Base-by-base conservation (phyloP, 1,284 basidiomycete species). In the Sporisorium sorghi region DNA sequence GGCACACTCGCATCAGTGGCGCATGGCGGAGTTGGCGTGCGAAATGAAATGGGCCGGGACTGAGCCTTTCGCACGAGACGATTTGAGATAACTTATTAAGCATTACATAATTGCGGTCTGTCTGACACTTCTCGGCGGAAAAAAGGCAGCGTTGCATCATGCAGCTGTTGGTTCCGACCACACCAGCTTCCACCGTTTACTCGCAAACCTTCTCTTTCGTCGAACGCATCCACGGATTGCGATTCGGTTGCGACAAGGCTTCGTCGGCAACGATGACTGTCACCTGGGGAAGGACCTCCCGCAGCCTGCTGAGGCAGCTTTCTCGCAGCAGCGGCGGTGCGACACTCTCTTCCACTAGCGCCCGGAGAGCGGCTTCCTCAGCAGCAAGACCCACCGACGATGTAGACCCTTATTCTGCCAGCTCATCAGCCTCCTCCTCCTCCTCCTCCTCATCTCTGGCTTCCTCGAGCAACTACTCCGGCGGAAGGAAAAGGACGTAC, bases 341-440 rank as follows among this genome's bases (percentile, higher is more conserved):
- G 37, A 40, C 37, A 40, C 37, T 19, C 6, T n/a, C 37, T 19
- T 5, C n/a, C 17, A 19, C 14, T n/a, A 53, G 14, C 32, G 24
- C 52, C 19, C 44, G 59, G 12, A 44, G 66, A n/a, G 35, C 61
- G 17, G 72, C 72, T 33, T 74, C 72, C 53, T 74, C 72, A 3
- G 72, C 72, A 23, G 66, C 72, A 37, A 40, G 62, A 59, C 66
- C 66, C 5, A 62, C 62, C 47, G 66, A 74, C 62, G 62, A 66
- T 8, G 37, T 66, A 14, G 58, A 69, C 19, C 46, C 40, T 9
- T 58, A 55, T 46, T 28, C 28, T 7, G 50, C 47, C 14, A 52
- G 56, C 26, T 39, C 32, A 5, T 57, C 28, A 9, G n/a, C n/a
- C n/a, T n/a, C n/a, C n/a, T n/a, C 57, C 4, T 57, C 56, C n/a